Percentiles rank a stretch among this genome's conserved stretches.
These are phyloP conservation scores for Thamnidium elegans DNA, from an alignment of 192 early-diverging fungal genomes.

Conservation along the genomic window DNA sequence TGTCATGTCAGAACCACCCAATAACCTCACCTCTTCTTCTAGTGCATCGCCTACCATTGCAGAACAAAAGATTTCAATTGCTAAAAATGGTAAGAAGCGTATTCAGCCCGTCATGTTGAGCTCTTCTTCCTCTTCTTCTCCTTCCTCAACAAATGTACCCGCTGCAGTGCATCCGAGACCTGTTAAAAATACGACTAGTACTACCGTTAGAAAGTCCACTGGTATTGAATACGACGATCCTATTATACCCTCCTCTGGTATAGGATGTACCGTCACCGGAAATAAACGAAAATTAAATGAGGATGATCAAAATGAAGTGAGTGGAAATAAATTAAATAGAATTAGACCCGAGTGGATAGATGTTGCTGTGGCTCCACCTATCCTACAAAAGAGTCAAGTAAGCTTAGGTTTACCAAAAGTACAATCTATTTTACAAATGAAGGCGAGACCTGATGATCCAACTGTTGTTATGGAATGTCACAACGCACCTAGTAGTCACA, in stretches of 20 bases:
- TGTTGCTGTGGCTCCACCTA: slow-evolving; percentile 37
- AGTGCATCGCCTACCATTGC: slow-evolving; percentile 3
- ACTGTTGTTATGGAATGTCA: slow-evolving; percentile 34
- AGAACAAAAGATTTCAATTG: slow-evolving; percentile 61
- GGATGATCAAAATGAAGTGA: background rate
- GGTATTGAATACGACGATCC: slow-evolving; percentile 36
- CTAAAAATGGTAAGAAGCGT: slow-evolving; percentile 80
- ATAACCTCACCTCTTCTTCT: slow-evolving; percentile 4
- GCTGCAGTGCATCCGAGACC: background rate
- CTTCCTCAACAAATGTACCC: background rate
- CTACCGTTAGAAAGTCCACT: too few relatives aligned
- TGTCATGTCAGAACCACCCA: background rate
- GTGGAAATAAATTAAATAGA: background rate
- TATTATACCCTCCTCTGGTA: slow-evolving; percentile 33
- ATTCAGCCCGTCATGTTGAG: slow-evolving; percentile 62
- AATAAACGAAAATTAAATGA: slow-evolving; percentile 47
- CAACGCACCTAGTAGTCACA: slow-evolving; percentile 15
- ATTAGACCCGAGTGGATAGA: slow-evolving; percentile 33
- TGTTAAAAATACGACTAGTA: background rate
- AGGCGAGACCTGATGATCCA: background rate
- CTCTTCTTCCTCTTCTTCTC: slow-evolving; percentile 8
- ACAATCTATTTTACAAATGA: slow-evolving; percentile 34
- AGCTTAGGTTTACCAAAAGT: slow-evolving; percentile 48
- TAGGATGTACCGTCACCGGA: slow-evolving; percentile 41
- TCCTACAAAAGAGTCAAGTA: slow-evolving; percentile 42